Conservation (phyloP, 306 rosid genomes). For the Inga oerstediana region DNA sequence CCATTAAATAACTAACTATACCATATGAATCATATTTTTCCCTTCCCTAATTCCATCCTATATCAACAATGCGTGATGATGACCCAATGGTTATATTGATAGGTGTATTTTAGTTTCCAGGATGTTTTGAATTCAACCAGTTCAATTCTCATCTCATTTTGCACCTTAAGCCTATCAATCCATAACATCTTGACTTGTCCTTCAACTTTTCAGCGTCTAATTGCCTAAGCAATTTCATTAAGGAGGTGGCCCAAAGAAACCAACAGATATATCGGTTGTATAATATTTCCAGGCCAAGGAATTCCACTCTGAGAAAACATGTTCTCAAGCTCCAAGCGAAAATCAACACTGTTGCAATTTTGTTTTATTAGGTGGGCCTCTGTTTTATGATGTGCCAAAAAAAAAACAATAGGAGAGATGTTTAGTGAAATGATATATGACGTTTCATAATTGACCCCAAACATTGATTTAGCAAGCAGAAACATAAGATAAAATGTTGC, state of each 20-base stretch:
- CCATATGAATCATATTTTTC: not conserved
- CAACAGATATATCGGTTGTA: not conserved
- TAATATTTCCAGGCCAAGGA: not conserved
- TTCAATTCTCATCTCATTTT: not conserved
- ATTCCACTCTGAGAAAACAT: conserved; percentile 4
- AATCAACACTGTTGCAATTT: conserved; percentile 4
- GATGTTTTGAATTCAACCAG: not conserved
- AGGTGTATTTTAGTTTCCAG: not conserved
- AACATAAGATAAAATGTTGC: conserved; percentile 11
- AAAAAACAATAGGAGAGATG: not conserved
- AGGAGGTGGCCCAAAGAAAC: not conserved
- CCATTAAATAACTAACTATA: not conserved
- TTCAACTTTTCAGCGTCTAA: conserved; percentile 2
- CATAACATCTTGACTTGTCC: not conserved
- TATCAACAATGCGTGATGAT: not conserved
- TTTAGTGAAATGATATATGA: conserved; percentile 7
- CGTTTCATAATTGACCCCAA: conserved; percentile 21
- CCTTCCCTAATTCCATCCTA: not conserved
- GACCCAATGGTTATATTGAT: not conserved
- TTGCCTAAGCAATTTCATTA: not conserved
- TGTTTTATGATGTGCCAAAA: not conserved
- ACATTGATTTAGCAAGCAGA: conserved; percentile 24
- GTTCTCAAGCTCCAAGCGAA: not conserved
- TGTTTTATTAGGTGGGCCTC: conserved; percentile 2
- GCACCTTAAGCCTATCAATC: not conserved